Evolutionary conservation across 2,329 filamentous ascomycete genomes (phyloP).

Genomic region (Tolypocladium pustulatum): DNA sequence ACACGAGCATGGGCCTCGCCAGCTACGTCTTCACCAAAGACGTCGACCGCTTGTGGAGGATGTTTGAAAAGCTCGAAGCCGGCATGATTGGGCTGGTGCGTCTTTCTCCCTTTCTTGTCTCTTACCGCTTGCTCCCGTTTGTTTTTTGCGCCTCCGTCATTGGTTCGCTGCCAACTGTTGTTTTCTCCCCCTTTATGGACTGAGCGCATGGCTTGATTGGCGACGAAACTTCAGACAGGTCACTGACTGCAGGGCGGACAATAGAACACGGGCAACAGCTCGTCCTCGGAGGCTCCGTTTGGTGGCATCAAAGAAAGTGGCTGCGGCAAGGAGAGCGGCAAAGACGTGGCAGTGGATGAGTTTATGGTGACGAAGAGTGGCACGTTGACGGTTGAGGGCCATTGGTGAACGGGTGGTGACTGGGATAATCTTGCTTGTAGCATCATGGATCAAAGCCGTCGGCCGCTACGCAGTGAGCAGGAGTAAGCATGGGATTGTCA

Average conservation of each 20-base stretch:
- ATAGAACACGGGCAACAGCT: constrained; percentile 29
- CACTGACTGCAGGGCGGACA: not conserved
- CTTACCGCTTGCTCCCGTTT: not conserved
- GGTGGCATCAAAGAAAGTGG: constrained; percentile 38
- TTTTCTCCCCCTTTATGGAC: not conserved
- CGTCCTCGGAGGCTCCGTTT: constrained; percentile 32
- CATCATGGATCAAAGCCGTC: not conserved
- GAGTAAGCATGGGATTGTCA: not conserved
- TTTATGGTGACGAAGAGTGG: constrained; percentile 35
- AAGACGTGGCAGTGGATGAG: constrained; percentile 35
- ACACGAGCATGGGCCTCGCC: constrained; percentile 57
- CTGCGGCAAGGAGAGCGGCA: constrained; percentile 35
- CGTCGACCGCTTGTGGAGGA: constrained; percentile 27
- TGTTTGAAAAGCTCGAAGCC: constrained; percentile 37
- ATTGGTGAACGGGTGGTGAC: constrained; percentile 12
- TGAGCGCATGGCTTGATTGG: not conserved
- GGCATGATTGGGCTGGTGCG: constrained; percentile 24
- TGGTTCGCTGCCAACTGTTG: not conserved
- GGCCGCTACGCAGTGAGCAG: not conserved
- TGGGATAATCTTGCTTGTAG: not conserved
- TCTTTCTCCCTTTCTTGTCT: constrained; percentile 7
- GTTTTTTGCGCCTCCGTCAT: not conserved
- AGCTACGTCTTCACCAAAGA: constrained; percentile 57
- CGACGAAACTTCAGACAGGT: not conserved
- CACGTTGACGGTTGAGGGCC: constrained; percentile 26